Percentiles rank a stretch among this genome's conserved stretches.
Conservation (phyloP, 345 rosid species). For the Heritiera littoralis region DNA sequence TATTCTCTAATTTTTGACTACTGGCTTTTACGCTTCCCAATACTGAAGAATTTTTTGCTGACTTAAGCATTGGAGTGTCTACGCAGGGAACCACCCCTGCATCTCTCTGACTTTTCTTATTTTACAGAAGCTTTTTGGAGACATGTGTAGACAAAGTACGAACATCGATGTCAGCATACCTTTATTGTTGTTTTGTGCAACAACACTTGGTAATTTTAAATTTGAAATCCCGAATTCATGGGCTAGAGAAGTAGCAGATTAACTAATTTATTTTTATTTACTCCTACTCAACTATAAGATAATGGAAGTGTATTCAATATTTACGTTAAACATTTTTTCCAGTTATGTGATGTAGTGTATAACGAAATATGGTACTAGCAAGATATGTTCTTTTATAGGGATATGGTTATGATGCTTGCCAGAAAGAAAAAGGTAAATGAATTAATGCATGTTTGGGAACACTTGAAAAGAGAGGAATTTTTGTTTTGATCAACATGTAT, state of each 20-base stretch:
- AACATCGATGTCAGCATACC: too few relatives aligned
- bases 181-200: too few relatives aligned
- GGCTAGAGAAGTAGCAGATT: not conserved
- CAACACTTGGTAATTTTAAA: not conserved
- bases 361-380: slow-evolving; percentile 93
- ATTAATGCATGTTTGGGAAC: slow-evolving; percentile 69
- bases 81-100: too few relatives aligned
- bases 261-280: not conserved
- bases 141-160: too few relatives aligned
- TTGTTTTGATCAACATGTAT: slow-evolving; percentile 86
- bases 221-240: not conserved
- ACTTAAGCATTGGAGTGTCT: too few relatives aligned
- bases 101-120: too few relatives aligned
- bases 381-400: slow-evolving; percentile 89
- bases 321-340: slow-evolving; percentile 14
- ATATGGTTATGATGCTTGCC: slow-evolving; percentile 94
- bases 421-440: slow-evolving; percentile 71
- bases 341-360: slow-evolving; percentile 80
- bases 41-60: too few relatives aligned
- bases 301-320: not conserved
- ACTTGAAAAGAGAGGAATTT: slow-evolving; percentile 74
- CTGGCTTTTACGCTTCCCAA: too few relatives aligned
- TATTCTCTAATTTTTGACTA: too few relatives aligned
- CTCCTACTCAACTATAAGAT: not conserved
- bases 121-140: too few relatives aligned